Evolutionary conservation across 441 rosid species (phyloP), one percentile per base, ranked within the genome.

Genomic region (Erysimum cheiri): DNA sequence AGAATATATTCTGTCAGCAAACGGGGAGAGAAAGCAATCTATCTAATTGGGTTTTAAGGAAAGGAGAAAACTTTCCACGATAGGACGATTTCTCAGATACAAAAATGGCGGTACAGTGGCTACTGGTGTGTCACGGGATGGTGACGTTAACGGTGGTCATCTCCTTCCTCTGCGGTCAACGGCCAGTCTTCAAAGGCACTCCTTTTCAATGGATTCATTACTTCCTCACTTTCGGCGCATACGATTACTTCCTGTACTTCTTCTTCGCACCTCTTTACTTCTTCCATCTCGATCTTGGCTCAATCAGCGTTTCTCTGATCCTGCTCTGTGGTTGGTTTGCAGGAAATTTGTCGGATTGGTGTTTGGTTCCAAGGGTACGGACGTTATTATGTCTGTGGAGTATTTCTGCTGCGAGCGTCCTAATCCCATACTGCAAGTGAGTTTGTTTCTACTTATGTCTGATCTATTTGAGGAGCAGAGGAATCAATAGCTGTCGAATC

Each of bases 161-260:
- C 71, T 84, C 99, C 3, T 88, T 94, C 80, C 88, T 94, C 46
- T 94, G 98, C 58, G 97, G 99, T n/a, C 97, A 90, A 69, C 90
- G 97, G 98, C 98, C 97, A 7, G 87, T 92, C 83, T 92, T 92
- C 73, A 80, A 81, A 29, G 86, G 87, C 80, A 94, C 98, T 39
- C 93, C 93, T 33, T 84, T 94, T 75, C 83, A 87, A 59, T 77
- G 82, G 76, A 76, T 90, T 83, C 89, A 90, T 68, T 52, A 72
- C 82, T 92, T 90, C 79, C 64, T 94, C 94, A 90, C 99, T 64
- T 88, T 77, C 67, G 97, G 97, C 53, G 94, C 94, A 67, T 92
- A 87, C 78, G 87, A 87, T 74, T 87, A 84, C 85, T 81, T 91
- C 70, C 78, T 85, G 95, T 91, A 84, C 36, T 29, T 9, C 4